Base-by-base conservation (phyloP, 148 eudicot genomes). In the Talinum fruticosum region DNA sequence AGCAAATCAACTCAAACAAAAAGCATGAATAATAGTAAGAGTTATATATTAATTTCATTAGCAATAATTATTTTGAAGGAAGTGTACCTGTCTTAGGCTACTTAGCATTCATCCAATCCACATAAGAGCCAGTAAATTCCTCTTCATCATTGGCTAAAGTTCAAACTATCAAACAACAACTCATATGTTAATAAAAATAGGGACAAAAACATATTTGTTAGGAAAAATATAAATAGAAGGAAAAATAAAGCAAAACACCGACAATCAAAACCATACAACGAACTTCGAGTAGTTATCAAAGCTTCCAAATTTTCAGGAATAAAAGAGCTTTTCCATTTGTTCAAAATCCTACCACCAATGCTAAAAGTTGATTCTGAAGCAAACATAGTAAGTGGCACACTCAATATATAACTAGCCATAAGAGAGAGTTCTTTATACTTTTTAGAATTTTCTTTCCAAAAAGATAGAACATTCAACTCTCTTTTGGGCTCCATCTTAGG, bases 311-410 rank as follows among this genome's bases (percentile, higher is more conserved):
- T 74, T 57, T 54, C 66, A 32, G 29, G 67, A 34, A 74, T 23
- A 3, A 19, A 36, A 7, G 30, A 57, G 32, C 64, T 57, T 34
- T 37, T 74, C 76, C 67, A 74, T 34, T 36, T 74, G 15, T 59
- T 74, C 19, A 74, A 74, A 23, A 74, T 32, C 30, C 41, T 64
- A 36, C 78, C 24, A n/a, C 57, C 78, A 62, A 76, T 76, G 36
- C 78, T 64, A 41, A 65, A 76, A 6, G 54, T 64, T 35, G 71
- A 76, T 23, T 76, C 71, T 6, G 70, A 64, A 26, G 78, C 78
- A 35, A 76, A 57, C 19, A 59, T 76, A 2, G 78, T 76, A 1
- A 76, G n/a, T 6, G 57, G 78, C 4, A 76, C 57, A 24, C 57
- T 76, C 14, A 76, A 64, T 3, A 76, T n/a, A 76, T 76, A 34